Base-by-base conservation (phyloP, 2,329 filamentous ascomycete genomes). In the Phialemoniopsis sp. region DNA sequence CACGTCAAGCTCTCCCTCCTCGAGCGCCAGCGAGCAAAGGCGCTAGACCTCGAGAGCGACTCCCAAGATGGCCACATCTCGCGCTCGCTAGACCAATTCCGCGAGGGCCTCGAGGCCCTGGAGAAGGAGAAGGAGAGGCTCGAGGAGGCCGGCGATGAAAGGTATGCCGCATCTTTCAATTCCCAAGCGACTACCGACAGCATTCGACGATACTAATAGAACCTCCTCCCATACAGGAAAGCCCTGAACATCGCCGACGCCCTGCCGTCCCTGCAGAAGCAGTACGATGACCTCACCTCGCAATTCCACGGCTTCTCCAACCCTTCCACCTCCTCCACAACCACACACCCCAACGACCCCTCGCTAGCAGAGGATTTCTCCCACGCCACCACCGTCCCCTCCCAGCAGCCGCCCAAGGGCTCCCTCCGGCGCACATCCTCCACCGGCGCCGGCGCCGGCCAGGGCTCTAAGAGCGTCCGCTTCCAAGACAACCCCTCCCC, bases 1-100 rank as follows among this genome's bases (percentile, higher is more conserved):
- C 91, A 97, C 65, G 87, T 97, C 73, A 96, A 97, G 67, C 80
- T 97, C 45, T 95, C 90, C 13, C 76, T 98, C 13, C 81, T 97
- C 18, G 93, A 97, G 69, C 82, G 91, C 42, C 85, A 95, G 66
- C 83, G 91, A 42, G 89, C 90, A 36, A 80, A 88, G 53, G 86
- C 82, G 13, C 76, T 95, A 33, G 82, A 89, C 50, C 77, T 95
- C 40, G 80, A 89, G 43, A 80, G 80, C 21, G 85, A 85, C 57
- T 81, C 83, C 15, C 88, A 95, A 63, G 89, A 96, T 66, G 85
- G 85, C 31, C 87, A 95, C 60, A 90, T 97, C 50, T 86, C 87
- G 13, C 80, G 88, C 38, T 96, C 90, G 3, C 72, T 98, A 37
- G 88, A 95, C 43, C 89, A 90, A 47, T 78, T 98, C 47, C 79